Base-by-base conservation (phyloP, 192 early-diverging fungal genomes). In the Funneliformis mosseae region DNA sequence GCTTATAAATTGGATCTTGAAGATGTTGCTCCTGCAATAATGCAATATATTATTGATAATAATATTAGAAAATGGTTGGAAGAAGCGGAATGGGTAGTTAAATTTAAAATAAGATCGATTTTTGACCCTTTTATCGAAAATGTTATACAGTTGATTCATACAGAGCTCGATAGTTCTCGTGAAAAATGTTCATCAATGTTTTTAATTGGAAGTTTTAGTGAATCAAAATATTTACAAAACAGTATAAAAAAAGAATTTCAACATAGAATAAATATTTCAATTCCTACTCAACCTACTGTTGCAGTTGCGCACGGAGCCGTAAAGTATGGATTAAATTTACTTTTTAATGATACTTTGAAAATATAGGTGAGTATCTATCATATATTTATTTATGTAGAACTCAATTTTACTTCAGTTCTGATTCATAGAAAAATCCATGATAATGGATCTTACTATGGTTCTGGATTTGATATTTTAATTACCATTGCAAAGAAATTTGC, bases 141-240 rank as follows among this genome's bases (percentile, higher is more conserved):
- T 82, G 85, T 90, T 3, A 38, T 90, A 11, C 80, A 80, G 18
- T 73, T 90, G 74, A 88, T 88, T 61, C 85, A 90, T 73, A 83
- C 87, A 38, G 86, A 88, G 48, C 63, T 90, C 14, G 76, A 84
- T 38, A 84, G 86, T 68, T 83, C 84, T 21, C 72, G 81, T 25
- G 72, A 42, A 38, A 74, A 78, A 8, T 78, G 87, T 23, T 84
- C 87, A 27, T 85, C 89, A 21, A 84, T 90, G 45, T 86, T 88
- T 90, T 33, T 33, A 33, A 33, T 33, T 33, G 33, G 33, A 33
- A 33, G 33, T 33, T 33, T 33, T 33, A 33, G 33, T 33, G 33
- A 33, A 33, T 33, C 33, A 33, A 33, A 33, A 33, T 33, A 33
- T 33, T 33, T 33, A 14, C 84, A 84, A 60, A 84, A 85, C 43